Evolutionary conservation across 352 stramenopile genomes (phyloP).

Genomic region (Hyaloperonospora arabidopsidis): DNA sequence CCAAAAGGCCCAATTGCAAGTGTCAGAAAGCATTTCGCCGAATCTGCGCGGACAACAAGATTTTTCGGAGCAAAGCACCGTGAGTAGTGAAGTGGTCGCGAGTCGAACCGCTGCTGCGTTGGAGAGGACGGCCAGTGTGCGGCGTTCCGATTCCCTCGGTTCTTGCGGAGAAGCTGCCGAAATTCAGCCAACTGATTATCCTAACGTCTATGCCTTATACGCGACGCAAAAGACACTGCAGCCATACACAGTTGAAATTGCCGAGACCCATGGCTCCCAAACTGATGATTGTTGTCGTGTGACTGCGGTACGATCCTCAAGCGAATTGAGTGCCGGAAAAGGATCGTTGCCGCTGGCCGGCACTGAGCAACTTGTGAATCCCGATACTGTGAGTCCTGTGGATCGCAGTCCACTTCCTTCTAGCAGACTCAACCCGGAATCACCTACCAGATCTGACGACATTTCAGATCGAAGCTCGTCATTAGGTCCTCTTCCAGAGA

Average conservation of each 20-base stretch:
- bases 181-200: slow-evolving; percentile 5
- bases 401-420: slow-evolving; percentile 10
- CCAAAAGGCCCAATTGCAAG: slow-evolving; percentile 30
- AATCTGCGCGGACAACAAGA: slow-evolving; percentile 14
- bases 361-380: slow-evolving; percentile 15
- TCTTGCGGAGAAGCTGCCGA: slow-evolving; percentile 2
- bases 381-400: slow-evolving; percentile 13
- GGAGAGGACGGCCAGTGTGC: slow-evolving; percentile 1
- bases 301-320: slow-evolving; percentile 1
- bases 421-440: slow-evolving; percentile 8
- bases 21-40: slow-evolving; percentile 16
- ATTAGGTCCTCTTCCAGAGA: slow-evolving; percentile 13
- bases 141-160: slow-evolving; percentile 7
- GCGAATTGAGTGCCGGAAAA: slow-evolving; percentile 10
- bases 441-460: slow-evolving; percentile 5
- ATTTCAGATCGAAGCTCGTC: slow-evolving; percentile 9
- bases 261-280: background rate
- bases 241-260: background rate
- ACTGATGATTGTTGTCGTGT: slow-evolving; percentile 3
- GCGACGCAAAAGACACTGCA: background rate
- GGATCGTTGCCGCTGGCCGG: slow-evolving; percentile 2
- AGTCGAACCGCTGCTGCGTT: background rate
- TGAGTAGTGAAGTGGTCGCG: background rate
- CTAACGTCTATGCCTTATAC: slow-evolving; percentile 5
- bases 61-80: background rate